A percentile compares a stretch with the other conserved stretches of the same genome.
These are phyloP conservation scores for Plasmodium gonderi DNA, from an alignment of 169 alveolate species.

Conservation along the genomic window DNA sequence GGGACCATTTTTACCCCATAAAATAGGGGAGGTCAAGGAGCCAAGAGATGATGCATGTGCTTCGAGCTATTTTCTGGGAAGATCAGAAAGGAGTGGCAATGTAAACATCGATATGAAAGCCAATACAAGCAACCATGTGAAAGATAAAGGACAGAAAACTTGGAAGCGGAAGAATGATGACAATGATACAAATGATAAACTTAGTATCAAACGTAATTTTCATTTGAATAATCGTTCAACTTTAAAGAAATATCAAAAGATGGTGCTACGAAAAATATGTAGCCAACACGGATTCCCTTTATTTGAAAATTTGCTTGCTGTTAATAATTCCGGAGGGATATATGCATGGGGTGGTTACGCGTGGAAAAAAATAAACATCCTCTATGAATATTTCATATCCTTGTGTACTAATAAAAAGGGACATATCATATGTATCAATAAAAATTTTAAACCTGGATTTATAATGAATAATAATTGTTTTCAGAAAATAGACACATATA, in stretches of 20 bases:
- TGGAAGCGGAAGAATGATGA: no score
- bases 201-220: no score
- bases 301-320: constrained; percentile 54
- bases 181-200: no score
- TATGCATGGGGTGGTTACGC: constrained; percentile 54
- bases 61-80: not conserved
- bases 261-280: not conserved
- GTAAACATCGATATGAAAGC: not conserved
- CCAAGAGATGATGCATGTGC: not conserved
- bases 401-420: constrained; percentile 43
- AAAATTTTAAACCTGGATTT: constrained; percentile 49
- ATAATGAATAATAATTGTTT: constrained; percentile 18
- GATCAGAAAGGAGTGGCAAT: not conserved
- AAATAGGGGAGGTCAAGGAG: not conserved
- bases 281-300: constrained; percentile 6
- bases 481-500: constrained; percentile 28
- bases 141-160: not conserved
- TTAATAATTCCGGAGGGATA: constrained; percentile 14
- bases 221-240: not conserved
- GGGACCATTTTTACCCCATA: constrained; percentile 15
- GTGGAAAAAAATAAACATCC: constrained; percentile 16
- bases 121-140: not conserved
- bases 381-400: constrained; percentile 23
- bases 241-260: not conserved
- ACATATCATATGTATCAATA: constrained; percentile 36